A percentile compares a stretch with the other conserved stretches of the same genome.
Conservation (phyloP, 2,329 filamentous ascomycete genomes). For the Penicillium sp. region DNA sequence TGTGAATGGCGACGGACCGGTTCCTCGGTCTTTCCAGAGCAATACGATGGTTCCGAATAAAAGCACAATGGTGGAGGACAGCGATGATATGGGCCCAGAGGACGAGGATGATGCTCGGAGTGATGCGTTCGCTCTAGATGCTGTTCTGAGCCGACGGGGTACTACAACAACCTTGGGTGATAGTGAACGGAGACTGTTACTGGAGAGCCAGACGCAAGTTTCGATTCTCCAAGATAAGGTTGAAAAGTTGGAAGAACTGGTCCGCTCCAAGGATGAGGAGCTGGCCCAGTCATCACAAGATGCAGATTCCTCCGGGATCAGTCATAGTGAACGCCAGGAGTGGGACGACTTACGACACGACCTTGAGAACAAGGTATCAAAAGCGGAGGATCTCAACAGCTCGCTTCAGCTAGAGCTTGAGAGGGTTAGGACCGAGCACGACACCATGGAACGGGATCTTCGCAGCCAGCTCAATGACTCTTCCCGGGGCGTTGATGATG, state of each 20-base stretch:
- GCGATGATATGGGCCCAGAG: conserved; percentile 65
- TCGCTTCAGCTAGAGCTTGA: conserved; percentile 77
- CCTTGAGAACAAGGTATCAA: conserved; percentile 70
- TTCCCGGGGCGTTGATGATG: conserved; percentile 40
- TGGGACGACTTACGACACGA: conserved; percentile 63
- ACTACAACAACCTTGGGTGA: conserved; percentile 52
- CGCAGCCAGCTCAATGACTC: conserved; percentile 58
- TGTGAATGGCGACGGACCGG: conserved; percentile 67
- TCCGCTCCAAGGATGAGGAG: conserved; percentile 71
- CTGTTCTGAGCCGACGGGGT: conserved; percentile 46
- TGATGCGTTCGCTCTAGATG: conserved; percentile 63
- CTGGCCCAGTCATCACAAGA: conserved; percentile 57
- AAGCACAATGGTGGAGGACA: conserved; percentile 95
- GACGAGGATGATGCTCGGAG: conserved; percentile 59
- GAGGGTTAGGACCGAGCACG: conserved; percentile 66
- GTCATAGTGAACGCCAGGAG: conserved; percentile 65
- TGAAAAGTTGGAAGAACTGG: conserved; percentile 64
- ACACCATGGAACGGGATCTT: conserved; percentile 60
- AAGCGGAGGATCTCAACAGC: conserved; percentile 75
- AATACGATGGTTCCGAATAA: conserved; percentile 98
- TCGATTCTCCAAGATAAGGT: conserved; percentile 72
- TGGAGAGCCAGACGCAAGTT: conserved; percentile 78
- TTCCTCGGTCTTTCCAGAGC: conserved; percentile 86
- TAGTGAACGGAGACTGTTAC: conserved; percentile 68
- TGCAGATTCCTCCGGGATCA: conserved; percentile 52